Evolutionary conservation across 2,329 filamentous ascomycete species (phyloP).

Genomic region (Coccinonectria pachysandricola): DNA sequence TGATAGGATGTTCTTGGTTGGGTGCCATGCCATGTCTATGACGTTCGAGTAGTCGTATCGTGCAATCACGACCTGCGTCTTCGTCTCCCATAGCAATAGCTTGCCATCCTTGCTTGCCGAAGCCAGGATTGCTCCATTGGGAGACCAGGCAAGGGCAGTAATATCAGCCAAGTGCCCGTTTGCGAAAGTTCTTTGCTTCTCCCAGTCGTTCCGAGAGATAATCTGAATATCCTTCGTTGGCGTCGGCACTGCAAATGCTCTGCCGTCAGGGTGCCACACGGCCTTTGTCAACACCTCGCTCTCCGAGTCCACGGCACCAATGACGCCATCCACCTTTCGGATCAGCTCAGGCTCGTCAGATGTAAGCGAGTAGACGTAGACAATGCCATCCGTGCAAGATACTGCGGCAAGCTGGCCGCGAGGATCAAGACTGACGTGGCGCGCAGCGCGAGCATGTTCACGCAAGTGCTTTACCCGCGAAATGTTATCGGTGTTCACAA

Average conservation of each 20-base stretch:
- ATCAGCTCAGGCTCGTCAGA: slow-evolving; percentile 72
- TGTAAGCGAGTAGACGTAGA: slow-evolving; percentile 82
- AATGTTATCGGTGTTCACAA: slow-evolving; percentile 75
- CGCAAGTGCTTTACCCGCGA: slow-evolving; percentile 65
- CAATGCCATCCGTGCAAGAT: slow-evolving; percentile 76
- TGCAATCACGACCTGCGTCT: slow-evolving; percentile 71
- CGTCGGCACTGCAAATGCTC: slow-evolving; percentile 79
- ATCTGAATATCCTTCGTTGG: slow-evolving; percentile 75
- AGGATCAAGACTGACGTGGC: slow-evolving; percentile 82
- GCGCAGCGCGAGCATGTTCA: slow-evolving; percentile 79
- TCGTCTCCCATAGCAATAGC: slow-evolving; percentile 78
- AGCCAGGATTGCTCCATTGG: slow-evolving; percentile 81
- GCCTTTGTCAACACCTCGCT: slow-evolving; percentile 60
- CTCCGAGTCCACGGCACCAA: slow-evolving; percentile 67
- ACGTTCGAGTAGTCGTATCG: slow-evolving; percentile 75
- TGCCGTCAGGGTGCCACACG: slow-evolving; percentile 89
- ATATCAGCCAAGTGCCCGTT: slow-evolving; percentile 76
- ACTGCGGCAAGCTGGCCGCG: slow-evolving; percentile 65
- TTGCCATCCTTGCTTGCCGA: slow-evolving; percentile 58
- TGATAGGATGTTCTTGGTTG: slow-evolving; percentile 74
- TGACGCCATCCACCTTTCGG: slow-evolving; percentile 75
- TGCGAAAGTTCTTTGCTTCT: slow-evolving; percentile 69
- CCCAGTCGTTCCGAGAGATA: slow-evolving; percentile 83
- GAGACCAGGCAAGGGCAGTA: slow-evolving; percentile 83
- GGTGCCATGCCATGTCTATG: slow-evolving; percentile 83